These are phyloP conservation scores for Rhodotorula sp. DNA, from an alignment of 1,284 basidiomycete species.

Conservation along the genomic window DNA sequence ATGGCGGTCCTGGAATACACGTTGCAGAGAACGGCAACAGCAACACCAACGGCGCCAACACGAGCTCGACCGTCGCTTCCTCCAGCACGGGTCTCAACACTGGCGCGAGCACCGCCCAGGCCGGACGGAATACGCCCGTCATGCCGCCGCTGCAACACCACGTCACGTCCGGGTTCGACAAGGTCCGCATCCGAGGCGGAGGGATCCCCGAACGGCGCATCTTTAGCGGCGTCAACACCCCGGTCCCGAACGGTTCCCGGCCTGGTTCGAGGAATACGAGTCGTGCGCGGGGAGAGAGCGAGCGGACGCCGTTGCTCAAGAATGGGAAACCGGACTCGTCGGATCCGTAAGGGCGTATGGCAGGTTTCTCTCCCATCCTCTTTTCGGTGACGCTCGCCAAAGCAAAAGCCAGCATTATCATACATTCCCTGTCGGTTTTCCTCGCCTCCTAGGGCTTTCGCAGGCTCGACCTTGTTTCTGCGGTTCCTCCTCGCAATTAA, in stretches of 20 bases:
- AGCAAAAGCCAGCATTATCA: no score
- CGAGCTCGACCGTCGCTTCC: neutral
- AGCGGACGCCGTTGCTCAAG: slow-evolving; percentile 17
- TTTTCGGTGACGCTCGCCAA: no score
- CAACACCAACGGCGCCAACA: neutral
- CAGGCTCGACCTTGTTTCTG: no score
- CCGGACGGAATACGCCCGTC: neutral
- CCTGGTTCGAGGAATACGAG: neutral
- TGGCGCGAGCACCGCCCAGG: neutral
- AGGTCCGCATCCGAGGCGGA: slow-evolving; percentile 31
- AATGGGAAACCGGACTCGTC: neutral
- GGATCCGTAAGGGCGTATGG: no score
- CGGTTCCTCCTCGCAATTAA: no score
- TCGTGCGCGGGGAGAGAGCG: neutral
- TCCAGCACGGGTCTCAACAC: slow-evolving; percentile 13
- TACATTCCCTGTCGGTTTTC: no score
- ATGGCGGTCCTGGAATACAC: neutral
- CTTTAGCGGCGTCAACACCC: slow-evolving; percentile 4
- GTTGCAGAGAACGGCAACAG: slow-evolving; percentile 1
- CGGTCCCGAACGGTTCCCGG: neutral
- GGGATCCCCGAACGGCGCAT: slow-evolving; percentile 27
- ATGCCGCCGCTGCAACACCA: neutral
- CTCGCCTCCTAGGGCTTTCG: no score
- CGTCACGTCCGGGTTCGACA: slow-evolving; percentile 30
- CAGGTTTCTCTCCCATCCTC: no score